Conservation (phyloP, 495 filamentous ascomycete genomes). For the Neurospora cerealis region DNA sequence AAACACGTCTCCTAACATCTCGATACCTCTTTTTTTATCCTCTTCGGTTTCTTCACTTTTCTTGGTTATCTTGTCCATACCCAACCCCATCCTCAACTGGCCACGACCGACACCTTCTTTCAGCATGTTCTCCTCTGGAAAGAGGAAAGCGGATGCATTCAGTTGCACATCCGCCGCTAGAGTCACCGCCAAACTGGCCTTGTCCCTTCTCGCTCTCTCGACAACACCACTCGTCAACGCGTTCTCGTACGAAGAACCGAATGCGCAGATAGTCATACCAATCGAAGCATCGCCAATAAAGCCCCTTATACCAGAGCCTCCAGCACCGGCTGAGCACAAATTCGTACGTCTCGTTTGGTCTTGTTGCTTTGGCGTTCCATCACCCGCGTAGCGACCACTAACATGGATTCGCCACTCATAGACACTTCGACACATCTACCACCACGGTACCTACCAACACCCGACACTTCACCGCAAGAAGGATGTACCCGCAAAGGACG, state of each 20-base stretch:
- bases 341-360: constrained; percentile 31
- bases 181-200: constrained; percentile 48
- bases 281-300: constrained; percentile 25
- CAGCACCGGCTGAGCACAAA: constrained; percentile 33
- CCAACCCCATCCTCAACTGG: background rate
- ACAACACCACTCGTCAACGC: constrained; percentile 22
- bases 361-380: background rate
- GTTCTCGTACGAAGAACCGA: background rate
- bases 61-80: background rate
- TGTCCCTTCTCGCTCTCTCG: constrained; percentile 53
- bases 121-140: constrained; percentile 28
- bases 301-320: constrained; percentile 31
- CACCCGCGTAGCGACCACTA: constrained; percentile 5
- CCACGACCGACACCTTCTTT: background rate
- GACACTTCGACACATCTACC: constrained; percentile 82
- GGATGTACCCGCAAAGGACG: constrained; percentile 54
- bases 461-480: constrained; percentile 63
- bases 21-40: background rate
- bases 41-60: background rate
- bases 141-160: constrained; percentile 22
- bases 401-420: constrained; percentile 21
- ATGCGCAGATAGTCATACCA: constrained; percentile 20
- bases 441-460: constrained; percentile 69
- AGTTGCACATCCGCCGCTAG: constrained; percentile 41
- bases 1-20: background rate